phyloP scores from a whole-genome alignment of 163 green algal genomes.

The Trebouxiophyceae sp. region DNA sequence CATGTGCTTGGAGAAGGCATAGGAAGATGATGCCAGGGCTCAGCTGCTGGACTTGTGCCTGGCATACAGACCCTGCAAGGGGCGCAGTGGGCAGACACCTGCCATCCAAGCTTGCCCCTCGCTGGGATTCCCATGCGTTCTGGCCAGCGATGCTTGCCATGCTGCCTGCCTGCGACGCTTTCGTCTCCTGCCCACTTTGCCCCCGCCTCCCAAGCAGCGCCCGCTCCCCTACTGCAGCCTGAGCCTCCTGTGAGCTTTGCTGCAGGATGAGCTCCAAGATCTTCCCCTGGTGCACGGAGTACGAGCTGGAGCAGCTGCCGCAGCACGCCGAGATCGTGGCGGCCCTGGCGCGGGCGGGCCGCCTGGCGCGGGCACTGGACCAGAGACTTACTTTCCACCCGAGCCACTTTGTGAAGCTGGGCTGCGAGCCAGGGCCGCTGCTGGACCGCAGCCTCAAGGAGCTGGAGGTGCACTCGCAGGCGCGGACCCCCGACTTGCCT shows the following conservation, averaged over 20 bases:
- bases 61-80: no score
- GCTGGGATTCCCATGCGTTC: no score
- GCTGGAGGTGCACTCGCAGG: conserved; percentile 43
- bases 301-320: conserved; percentile 45
- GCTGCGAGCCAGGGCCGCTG: conserved; percentile 15
- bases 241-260: neutral
- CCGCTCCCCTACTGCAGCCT: neutral
- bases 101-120: no score
- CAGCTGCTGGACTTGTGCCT: no score
- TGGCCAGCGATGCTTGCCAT: no score
- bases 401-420: conserved; percentile 70
- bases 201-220: no score
- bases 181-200: no score
- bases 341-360: conserved; percentile 29
- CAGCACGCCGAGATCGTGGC: conserved; percentile 47
- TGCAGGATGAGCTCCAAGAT: conserved; percentile 37
- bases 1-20: no score
- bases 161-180: no score
- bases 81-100: no score
- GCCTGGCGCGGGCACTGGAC: conserved; percentile 32
- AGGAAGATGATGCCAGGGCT: no score
- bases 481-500: conserved; percentile 4
- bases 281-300: conserved; percentile 54
- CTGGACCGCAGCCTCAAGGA: conserved; percentile 28
- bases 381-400: conserved; percentile 72